Conservation (phyloP, 495 filamentous ascomycete genomes). For the Aspergillus saccharolyticus region DNA sequence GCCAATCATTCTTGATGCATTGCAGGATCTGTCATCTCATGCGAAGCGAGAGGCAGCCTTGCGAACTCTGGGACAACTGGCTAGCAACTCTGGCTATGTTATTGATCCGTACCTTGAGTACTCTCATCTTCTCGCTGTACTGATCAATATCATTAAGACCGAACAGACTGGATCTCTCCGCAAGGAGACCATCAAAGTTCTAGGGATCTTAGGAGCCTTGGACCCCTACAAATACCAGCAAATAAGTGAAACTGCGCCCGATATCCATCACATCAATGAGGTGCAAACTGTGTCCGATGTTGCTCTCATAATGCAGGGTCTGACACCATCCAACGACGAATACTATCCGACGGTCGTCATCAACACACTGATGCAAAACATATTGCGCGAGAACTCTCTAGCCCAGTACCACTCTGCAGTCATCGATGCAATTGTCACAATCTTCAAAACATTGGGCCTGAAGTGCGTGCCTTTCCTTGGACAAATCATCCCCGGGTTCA, state of each 20-base stretch:
- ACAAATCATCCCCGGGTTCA: conserved; percentile 89
- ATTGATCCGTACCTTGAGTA: conserved; percentile 95
- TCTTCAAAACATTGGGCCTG: conserved; percentile 90
- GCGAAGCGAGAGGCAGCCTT: conserved; percentile 86
- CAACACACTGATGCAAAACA: conserved; percentile 78
- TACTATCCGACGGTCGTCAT: conserved; percentile 98
- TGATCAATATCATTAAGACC: conserved; percentile 89
- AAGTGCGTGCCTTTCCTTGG: conserved; percentile 93
- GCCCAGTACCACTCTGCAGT: conserved; percentile 86
- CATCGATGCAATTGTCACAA: conserved; percentile 98
- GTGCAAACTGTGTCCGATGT: conserved; percentile 79
- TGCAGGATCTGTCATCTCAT: conserved; percentile 88
- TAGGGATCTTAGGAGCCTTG: conserved; percentile 92
- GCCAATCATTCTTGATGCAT: conserved; percentile 85
- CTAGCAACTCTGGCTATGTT: conserved; percentile 93
- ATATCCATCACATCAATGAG: conserved; percentile 49
- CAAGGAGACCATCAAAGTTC: conserved; percentile 90
- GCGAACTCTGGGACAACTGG: conserved; percentile 83
- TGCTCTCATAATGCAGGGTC: conserved; percentile 91
- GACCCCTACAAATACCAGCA: conserved; percentile 93
- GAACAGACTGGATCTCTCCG: conserved; percentile 78
- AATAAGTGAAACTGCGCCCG: conserved; percentile 44
- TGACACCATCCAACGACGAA: conserved; percentile 95
- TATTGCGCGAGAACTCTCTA: conserved; percentile 84
- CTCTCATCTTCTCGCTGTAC: conserved; percentile 81